Conservation (phyloP, 257 asterid species). For the Nicotiana attenuata region DNA sequence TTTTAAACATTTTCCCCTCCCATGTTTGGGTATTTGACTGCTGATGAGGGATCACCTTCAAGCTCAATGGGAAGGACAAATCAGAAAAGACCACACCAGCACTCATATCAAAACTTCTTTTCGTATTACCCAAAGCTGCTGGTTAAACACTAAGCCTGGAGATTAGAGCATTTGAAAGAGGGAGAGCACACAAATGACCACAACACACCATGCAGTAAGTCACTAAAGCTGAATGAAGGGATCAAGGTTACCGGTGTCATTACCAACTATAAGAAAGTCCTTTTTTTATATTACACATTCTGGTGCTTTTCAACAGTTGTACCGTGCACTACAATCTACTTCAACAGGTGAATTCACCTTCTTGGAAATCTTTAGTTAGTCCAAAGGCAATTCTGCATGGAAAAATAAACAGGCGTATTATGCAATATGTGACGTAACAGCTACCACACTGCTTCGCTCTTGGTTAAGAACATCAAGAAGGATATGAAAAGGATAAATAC, state of each 20-base stretch:
- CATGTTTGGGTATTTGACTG: background rate
- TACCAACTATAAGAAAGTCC: background rate
- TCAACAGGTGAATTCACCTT: constrained; percentile 49
- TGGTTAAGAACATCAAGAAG: background rate
- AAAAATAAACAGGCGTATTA: constrained; percentile 30
- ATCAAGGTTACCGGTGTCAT: constrained; percentile 10
- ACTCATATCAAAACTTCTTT: constrained; percentile 21
- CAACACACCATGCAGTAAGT: background rate
- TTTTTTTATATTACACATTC: constrained; percentile 10
- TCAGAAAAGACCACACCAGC: background rate
- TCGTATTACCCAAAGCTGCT: constrained; percentile 18
- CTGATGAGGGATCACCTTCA: constrained; percentile 5
- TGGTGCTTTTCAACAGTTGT: constrained; percentile 23
- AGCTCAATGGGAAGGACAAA: background rate
- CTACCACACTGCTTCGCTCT: background rate
- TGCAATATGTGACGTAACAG: constrained; percentile 19
- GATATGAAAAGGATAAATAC: background rate
- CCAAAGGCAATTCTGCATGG: constrained; percentile 57
- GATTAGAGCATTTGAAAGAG: constrained; percentile 9
- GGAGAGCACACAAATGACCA: constrained; percentile 13
- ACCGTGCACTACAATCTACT: constrained; percentile 32
- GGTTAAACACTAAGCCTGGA: constrained; percentile 15
- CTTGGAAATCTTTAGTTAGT: constrained; percentile 51
- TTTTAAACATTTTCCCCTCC: background rate
- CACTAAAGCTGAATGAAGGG: constrained; percentile 12